Conservation (phyloP, 257 asterid species). For the Solanum gracilifrons region DNA sequence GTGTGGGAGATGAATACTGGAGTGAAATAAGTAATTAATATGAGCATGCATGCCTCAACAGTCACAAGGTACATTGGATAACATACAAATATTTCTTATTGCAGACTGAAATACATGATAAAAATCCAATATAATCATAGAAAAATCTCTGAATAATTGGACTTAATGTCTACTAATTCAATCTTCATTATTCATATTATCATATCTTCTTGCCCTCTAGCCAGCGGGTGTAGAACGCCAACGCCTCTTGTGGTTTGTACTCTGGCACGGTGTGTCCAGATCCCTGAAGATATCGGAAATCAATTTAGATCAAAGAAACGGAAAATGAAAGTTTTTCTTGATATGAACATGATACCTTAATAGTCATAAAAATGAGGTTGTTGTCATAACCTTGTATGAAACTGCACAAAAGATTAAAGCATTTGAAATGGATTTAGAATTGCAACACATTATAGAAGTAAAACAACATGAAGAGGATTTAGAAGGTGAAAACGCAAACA, state of each 20-base stretch:
- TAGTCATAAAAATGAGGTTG: slow-evolving; percentile 72
- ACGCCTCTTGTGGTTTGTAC: slow-evolving; percentile 80
- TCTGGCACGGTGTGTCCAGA: slow-evolving; percentile 94
- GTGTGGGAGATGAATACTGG: background rate
- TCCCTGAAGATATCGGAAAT: slow-evolving; percentile 38
- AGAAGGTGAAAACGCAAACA: slow-evolving; percentile 1
- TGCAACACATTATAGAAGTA: background rate
- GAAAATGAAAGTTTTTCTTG: background rate
- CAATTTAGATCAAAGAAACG: background rate
- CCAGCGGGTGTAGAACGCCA: slow-evolving; percentile 68
- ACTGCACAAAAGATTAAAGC: slow-evolving; percentile 25
- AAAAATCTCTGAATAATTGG: background rate
- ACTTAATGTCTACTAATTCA: background rate
- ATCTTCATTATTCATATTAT: background rate
- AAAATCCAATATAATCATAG: background rate
- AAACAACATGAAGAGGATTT: background rate
- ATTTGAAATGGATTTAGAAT: background rate
- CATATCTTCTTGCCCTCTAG: slow-evolving; percentile 47
- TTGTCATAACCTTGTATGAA: slow-evolving; percentile 62
- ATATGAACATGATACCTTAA: slow-evolving; percentile 41
- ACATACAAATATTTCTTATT: background rate
- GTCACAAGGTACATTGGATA: background rate
- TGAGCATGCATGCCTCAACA: background rate
- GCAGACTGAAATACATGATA: background rate
- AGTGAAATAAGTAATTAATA: background rate